These are phyloP conservation scores for Apiospora pterosperma DNA, from an alignment of 2,329 filamentous ascomycete species.

Conservation along the genomic window DNA sequence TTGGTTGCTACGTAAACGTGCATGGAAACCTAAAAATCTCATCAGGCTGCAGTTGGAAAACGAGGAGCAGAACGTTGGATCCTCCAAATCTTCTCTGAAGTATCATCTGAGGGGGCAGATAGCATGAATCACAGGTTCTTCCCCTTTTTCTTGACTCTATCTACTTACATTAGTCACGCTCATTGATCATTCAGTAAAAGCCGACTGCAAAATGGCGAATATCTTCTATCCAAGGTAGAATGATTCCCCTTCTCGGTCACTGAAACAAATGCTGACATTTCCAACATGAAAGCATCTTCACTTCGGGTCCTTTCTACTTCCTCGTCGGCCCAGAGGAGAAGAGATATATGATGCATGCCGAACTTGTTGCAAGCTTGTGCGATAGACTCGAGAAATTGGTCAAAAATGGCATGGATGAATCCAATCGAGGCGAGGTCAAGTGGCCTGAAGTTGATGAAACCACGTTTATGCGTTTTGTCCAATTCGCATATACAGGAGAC, in stretches of 20 bases:
- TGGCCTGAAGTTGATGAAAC: slow-evolving; percentile 43
- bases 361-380: slow-evolving; percentile 39
- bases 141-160: background rate
- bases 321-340: slow-evolving; percentile 41
- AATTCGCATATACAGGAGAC: slow-evolving; percentile 46
- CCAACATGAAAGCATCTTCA: slow-evolving; percentile 28
- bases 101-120: background rate
- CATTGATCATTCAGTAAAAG: too few species aligned
- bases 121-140: too few species aligned
- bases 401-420: slow-evolving; percentile 41
- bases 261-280: background rate
- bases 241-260: background rate
- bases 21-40: background rate
- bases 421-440: slow-evolving; percentile 34
- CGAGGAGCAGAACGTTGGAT: background rate
- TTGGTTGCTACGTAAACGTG: background rate
- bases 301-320: slow-evolving; percentile 40
- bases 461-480: slow-evolving; percentile 44
- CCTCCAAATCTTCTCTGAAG: background rate
- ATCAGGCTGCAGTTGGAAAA: background rate
- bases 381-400: slow-evolving; percentile 39
- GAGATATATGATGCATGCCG: slow-evolving; percentile 42
- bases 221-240: background rate
- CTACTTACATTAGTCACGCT: too few species aligned
- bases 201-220: background rate